Evolutionary conservation across 805 yeast species (phyloP), one percentile per base, ranked within the genome.

Genomic region (Spathaspora sp.): DNA sequence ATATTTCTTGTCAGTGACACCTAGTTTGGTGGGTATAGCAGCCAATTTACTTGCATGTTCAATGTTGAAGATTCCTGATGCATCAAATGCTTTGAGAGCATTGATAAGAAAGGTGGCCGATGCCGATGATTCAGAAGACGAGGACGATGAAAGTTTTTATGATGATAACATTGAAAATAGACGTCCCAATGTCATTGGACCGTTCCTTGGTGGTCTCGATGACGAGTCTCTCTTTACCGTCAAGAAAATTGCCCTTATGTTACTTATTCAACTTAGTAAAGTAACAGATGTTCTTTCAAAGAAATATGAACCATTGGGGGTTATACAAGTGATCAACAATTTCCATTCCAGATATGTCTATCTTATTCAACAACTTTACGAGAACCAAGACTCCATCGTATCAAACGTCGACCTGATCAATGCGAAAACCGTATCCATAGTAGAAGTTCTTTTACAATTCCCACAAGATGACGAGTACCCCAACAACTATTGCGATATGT

Each of bases 21-120:
- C 79, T 0, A 75, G 83, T 1, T 61, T 79, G 19, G 72, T 79
- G 23, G 73, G 86, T 1, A 62, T 77, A 19, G 67, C 83, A 2
- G 80, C 82, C 29, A 75, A 78, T 53, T 59, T 81, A 49, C 53
- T 82, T 51, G 83, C 86, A 11, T 79, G 83, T 55, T 71, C 82
- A 16, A 78, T 81, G 73, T 62, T 81, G 42, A 77, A 77, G 52
- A 64, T 79, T 45, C 74, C 79, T 26, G 62, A 73, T 44, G 83
- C 80, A 12, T 58, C 76, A 1, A 60, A 62, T 26, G 63, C 65
- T 42, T 58, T 78, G 17, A 67, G 64, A 35, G 54, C 60, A 16
- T 52, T 68, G 20, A 50, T 64, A 20, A 52, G 47, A 28, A 49
- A 49, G 38, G 53, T 44, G 16, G 2, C 26, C 44, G 31, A 32